Base-by-base conservation (phyloP, 2,329 filamentous ascomycete species). In the Alternaria hordeiaustralica region DNA sequence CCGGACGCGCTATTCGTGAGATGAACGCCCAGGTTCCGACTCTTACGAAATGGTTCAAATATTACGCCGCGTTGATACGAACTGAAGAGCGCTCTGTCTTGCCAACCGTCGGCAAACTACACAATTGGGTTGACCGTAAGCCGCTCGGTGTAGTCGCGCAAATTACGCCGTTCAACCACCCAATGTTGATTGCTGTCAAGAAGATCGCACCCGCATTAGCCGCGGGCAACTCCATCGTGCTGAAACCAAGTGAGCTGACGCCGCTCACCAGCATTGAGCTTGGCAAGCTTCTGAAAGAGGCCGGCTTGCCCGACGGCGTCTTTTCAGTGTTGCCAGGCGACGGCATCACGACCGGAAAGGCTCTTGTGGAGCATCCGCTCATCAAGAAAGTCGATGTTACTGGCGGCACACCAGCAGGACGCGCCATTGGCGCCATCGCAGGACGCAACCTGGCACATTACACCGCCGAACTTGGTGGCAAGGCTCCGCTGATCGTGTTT, bases 1-100 rank as follows among this genome's bases (percentile, higher is more conserved):
- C 90, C 0, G 90, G 90, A 3, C 87, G 90, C 0, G 87, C 87
- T 0, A 82, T 90, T 26, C 87, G 90, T 25, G 90, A 92, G 75
- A 91, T 93, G 89, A 84, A 85, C 53, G 89, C 90, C 1, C 90
- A 92, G 74, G 86, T 90, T 6, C 87, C 88, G 0, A 88, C 87
- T 0, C 82, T 92, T 0, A 85, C 88, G 1, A 87, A 88, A 46
- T 92, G 90, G 90, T 88, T 92, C 79, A 88, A 87, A 63, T 92
- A 92, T 80, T 93, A 90, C 71, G 89, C 89, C 2, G 84, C 89
- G 0, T 74, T 92, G 1, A 84, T 91, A 30, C 86, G 90, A n/a
- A 89, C 87, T 1, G 88, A 91, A 71, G 88, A 92, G 78, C 85
- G 88, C 3, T 80, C 87, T 2, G 87, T 92, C 0, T 83, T 92